Base-by-base conservation (phyloP, 768 basidiomycete species). In the Psilocybe cubensis region DNA sequence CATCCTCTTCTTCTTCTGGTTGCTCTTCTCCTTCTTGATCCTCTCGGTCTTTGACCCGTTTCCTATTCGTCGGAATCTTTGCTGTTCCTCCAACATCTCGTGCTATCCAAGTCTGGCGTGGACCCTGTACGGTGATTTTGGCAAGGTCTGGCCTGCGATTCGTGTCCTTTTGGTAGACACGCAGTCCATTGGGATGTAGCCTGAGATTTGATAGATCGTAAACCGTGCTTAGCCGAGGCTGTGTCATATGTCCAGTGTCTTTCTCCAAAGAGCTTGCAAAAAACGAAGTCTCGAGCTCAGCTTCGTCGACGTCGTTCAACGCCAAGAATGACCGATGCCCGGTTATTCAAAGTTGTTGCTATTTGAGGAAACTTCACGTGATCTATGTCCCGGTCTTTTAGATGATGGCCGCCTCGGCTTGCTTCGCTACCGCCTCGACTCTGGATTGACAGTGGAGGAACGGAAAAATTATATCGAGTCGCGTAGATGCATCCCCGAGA, bases 121-220 rank as follows among this genome's bases (percentile, higher is more conserved):
- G 54, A 67, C 84, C 82, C 50, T 75, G 73, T 3, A 79, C 69
- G 12, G 75, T 69, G 42, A 67, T 66, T 28, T 62, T 70, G 17
- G 76, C 73, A 27, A 70, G 74, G 54, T 76, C 72, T 5, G 62
- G 66, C 23, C 68, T 64, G 1, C 67, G 57, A 40, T 79, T 82
- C 4, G 50, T 60, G 3, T 75, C 66, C 55, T 76, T 81, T 42
- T 79, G 73, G 25, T 60, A 60, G 3, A 89, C 84, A 38, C 88
- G 84, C 21, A 78, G 77, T 4, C 87, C 88, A 63, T 88, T 83
- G 20, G 83, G 80, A 57, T 84, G 87, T 3, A 91, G 67, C 29
- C 86, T 82, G n/a, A 90, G 81, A 41, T 80, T 77, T 0, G 88
- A 76, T 31, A 83, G 77, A 66, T 91, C 89, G 67, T 84, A 86